Base-by-base conservation (phyloP, 331 rosid species). In the Rosa hybrid region DNA sequence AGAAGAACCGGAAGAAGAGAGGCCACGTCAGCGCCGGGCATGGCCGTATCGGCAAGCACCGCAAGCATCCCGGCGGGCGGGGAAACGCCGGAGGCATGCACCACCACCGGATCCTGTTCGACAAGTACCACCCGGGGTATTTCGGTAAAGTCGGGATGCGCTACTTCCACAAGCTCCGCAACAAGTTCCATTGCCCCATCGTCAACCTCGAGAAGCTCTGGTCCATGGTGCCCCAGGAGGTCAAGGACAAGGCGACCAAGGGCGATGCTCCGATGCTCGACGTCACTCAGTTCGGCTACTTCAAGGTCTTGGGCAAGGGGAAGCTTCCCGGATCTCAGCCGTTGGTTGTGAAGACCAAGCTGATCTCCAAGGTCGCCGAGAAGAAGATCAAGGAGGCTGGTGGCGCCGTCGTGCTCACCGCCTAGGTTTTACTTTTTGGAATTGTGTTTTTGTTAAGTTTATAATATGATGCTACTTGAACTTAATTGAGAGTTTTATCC, bases 71-170 rank as follows among this genome's bases (percentile, higher is more conserved):
- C 48, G 82, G 82, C 1, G 82, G 82, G 25, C 77, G 77, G 27
- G 82, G 82, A 41, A 78, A 78, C 49, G 82, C 82, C 62, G 76
- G 69, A 70, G 82, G 82, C 1, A 78, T 78, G 82, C 82, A 78
- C 82, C 82, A 78, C 82, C 82, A 78, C 39, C 75, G 82, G 41
- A 78, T 78, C 62, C 82, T 78, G 71, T 78, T 78, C 71, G 82
- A 78, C 60, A 78, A 78, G 70, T 78, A 78, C 77, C 82, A 71
- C 44, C 82, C 82, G 2, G 82, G 82, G 30, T 78, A 78, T 45
- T 78, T 78, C 14, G 82, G 82, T 18, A 78, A 78, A 30, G 82
- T 78, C 7, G 82, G 82, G 6, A 78, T 78, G 82, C 30, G 82
- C 38, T 78, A 78, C 60, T 78, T 78, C 77, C 82, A 78, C 82